Percentiles rank a stretch among this genome's conserved stretches.
phyloP scores from a whole-genome alignment of 441 rosid genomes.

The Populus hybrid region DNA sequence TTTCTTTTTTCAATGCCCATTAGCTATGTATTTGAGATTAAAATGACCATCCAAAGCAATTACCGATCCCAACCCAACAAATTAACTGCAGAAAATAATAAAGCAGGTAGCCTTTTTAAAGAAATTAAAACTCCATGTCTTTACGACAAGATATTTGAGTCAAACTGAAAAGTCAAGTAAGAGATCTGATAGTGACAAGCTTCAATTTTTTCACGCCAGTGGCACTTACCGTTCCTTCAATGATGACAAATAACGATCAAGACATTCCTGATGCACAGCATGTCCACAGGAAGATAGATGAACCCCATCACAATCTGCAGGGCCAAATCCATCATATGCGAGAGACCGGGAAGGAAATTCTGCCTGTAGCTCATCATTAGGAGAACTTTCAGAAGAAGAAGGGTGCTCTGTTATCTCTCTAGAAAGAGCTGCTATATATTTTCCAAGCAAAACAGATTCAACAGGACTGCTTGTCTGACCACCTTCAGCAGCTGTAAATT shows the following conservation, averaged over 20 bases:
- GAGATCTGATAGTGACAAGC: background rate
- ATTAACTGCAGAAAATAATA: background rate
- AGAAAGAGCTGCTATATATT: constrained; percentile 47
- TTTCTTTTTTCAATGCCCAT: background rate
- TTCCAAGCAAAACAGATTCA: constrained; percentile 51
- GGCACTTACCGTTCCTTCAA: constrained; percentile 78
- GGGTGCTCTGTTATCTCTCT: constrained; percentile 40
- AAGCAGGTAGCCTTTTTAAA: background rate
- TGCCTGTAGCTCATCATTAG: constrained; percentile 21
- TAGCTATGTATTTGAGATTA: background rate
- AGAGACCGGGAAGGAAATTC: constrained; percentile 35
- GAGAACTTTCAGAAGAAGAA: constrained; percentile 42
- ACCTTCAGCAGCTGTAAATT: constrained; percentile 31
- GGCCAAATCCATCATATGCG: constrained; percentile 68
- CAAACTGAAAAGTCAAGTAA: constrained; percentile 3
- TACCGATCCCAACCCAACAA: background rate
- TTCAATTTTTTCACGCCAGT: background rate
- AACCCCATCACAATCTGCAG: constrained; percentile 83
- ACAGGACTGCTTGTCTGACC: constrained; percentile 29
- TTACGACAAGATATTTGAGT: background rate
- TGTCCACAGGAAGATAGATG: constrained; percentile 94
- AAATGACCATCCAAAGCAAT: background rate
- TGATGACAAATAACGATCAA: constrained; percentile 77
- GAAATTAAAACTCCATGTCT: background rate
- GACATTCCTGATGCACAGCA: constrained; percentile 95